Evolutionary conservation across 2,329 filamentous ascomycete species (phyloP), one percentile per base, ranked within the genome.

Genomic region (Venturia asperata): DNA sequence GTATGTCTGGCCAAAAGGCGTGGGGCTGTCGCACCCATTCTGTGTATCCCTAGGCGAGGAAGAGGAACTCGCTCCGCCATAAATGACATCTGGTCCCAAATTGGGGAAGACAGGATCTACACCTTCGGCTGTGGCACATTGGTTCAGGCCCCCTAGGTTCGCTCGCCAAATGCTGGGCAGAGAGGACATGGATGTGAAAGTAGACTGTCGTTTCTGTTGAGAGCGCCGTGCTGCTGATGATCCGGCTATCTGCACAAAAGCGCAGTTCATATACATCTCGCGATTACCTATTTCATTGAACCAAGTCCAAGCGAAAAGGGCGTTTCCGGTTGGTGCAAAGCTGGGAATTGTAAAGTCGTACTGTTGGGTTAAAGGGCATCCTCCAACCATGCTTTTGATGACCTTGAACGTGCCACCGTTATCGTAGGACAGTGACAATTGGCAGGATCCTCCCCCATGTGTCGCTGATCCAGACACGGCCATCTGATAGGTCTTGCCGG

Each of bases 251-350:
- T 90, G 85, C 0, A 65, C 64, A 13, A 27, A 63, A 1, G 89
- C 91, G 70, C 93, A 99, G 82, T 96, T 94, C 92, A 96, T 96
- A 82, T 97, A 97, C 82, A 96, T 91, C 74, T 97, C 94, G 0
- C 92, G 87, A 79, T 96, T 96, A 2, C 94, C 94, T 10, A 96
- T 72, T 66, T 88, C 89, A 77, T 97, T 97, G 77, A 96, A 85
- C 94, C 94, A 97, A 0, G 91, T 91, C 92, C 92, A 97, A 0
- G 90, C 90, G 5, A 96, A 78, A 0, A 86, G 88, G 45, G 89
- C 92, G 49, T 90, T 82, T 2, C 92, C 92, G 0, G 85, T 77
- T 17, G 86, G 83, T 61, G 96, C 81, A 17, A 86, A 83, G 0
- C 81, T 72, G 0, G 91, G 92, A 7, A 96, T 85, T 0, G 78